A percentile compares a stretch with the other conserved stretches of the same genome.
Conservation (phyloP, 2,329 filamentous ascomycete species). For the Phymatotrichopsis omnivora region DNA sequence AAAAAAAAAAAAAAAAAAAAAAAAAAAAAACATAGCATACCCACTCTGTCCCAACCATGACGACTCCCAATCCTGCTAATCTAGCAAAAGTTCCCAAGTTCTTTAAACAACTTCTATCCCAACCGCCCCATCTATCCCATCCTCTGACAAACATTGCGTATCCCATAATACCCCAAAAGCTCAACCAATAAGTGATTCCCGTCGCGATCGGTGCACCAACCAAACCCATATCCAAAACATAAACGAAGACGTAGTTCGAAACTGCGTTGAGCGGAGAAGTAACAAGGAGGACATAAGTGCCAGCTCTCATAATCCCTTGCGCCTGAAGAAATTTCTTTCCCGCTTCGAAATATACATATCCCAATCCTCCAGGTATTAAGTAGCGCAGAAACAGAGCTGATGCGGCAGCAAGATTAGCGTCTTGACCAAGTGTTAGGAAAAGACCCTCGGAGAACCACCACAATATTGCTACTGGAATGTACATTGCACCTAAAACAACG, state of each 20-base stretch:
- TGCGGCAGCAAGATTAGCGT: constrained; percentile 63
- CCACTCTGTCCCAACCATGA: constrained; percentile 82
- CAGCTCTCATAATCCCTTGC: constrained; percentile 73
- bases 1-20: not conserved
- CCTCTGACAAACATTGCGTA: constrained; percentile 64
- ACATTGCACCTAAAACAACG: constrained; percentile 60
- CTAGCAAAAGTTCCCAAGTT: constrained; percentile 62
- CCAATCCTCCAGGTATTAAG: constrained; percentile 69
- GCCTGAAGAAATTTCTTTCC: constrained; percentile 83
- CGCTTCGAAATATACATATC: constrained; percentile 78
- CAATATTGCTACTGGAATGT: constrained; percentile 56
- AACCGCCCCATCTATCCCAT: constrained; percentile 70
- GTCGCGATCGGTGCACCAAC: constrained; percentile 74
- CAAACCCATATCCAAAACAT: constrained; percentile 59
- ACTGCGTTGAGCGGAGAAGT: constrained; percentile 72
- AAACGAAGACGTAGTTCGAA: constrained; percentile 71
- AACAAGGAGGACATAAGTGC: constrained; percentile 71
- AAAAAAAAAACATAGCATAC: constrained; percentile 4
- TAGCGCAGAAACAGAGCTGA: constrained; percentile 62
- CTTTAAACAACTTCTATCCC: constrained; percentile 51
- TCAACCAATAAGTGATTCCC: constrained; percentile 75
- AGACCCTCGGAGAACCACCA: constrained; percentile 67
- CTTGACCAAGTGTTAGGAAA: constrained; percentile 65
- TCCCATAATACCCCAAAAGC: constrained; percentile 62
- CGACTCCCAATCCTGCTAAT: constrained; percentile 62